Conservation (phyloP, 257 asterid genomes). For the Solanum sitiens region DNA sequence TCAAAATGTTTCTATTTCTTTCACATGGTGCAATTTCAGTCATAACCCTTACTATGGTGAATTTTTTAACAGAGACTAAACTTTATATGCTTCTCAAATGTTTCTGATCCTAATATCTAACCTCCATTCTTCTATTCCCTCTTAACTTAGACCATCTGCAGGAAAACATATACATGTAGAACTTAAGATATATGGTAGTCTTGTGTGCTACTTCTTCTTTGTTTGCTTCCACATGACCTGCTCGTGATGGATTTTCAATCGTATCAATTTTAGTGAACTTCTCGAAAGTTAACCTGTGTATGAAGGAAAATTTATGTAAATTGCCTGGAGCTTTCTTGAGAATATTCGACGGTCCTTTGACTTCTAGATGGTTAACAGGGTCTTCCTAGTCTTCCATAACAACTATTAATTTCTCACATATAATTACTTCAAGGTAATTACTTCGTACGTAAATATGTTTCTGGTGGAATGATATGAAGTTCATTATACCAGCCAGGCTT, state of each 20-base stretch:
- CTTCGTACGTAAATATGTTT: background rate
- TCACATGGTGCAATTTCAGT: background rate
- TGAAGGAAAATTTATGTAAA: background rate
- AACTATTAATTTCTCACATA: background rate
- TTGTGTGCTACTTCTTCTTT: background rate
- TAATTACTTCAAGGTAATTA: background rate
- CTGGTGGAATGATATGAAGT: background rate
- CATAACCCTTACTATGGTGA: background rate
- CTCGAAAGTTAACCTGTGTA: background rate
- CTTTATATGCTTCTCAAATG: background rate
- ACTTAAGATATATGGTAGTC: background rate
- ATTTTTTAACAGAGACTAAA: background rate
- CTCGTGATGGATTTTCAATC: background rate
- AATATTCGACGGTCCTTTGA: background rate
- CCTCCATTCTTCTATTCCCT: background rate
- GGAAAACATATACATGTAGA: background rate
- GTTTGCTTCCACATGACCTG: background rate
- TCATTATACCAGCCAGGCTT: background rate
- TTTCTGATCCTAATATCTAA: background rate
- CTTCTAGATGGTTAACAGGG: background rate
- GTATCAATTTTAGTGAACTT: background rate
- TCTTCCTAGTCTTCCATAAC: background rate
- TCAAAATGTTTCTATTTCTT: background rate
- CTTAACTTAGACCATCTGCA: background rate
- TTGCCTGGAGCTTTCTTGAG: background rate